Percentiles rank a stretch among this genome's conserved stretches.
Evolutionary conservation across 2,329 filamentous ascomycete genomes (phyloP).

Genomic region (Phaeosphaeria sp.): DNA sequence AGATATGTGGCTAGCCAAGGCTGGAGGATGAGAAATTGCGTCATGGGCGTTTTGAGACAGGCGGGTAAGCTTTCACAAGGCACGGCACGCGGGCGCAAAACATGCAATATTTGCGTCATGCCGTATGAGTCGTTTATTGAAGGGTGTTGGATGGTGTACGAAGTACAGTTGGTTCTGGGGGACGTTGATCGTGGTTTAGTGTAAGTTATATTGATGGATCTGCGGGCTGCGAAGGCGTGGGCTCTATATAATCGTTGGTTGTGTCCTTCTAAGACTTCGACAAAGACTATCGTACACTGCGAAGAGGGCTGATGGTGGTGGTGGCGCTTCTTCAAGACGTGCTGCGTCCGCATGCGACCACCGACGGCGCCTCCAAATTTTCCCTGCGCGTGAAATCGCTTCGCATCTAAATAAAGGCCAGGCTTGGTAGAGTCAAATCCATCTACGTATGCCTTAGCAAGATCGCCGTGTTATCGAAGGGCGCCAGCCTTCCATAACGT

Average conservation of each 20-base stretch:
- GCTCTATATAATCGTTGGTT: not conserved
- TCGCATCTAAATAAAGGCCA: not conserved
- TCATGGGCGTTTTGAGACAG: slow-evolving; percentile 20
- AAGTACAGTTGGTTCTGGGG: too few species aligned
- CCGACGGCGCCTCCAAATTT: slow-evolving; percentile 1
- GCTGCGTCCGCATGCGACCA: not conserved
- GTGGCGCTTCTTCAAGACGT: not conserved
- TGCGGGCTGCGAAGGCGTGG: not conserved
- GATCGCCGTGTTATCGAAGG: too few species aligned
- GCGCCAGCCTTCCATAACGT: too few species aligned
- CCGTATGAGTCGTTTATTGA: too few species aligned
- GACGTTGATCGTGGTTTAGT: too few species aligned
- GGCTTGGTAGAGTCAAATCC: slow-evolving; percentile 1
- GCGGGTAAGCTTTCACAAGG: not conserved
- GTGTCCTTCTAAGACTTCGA: not conserved
- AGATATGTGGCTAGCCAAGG: too few species aligned
- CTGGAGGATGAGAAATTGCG: slow-evolving; percentile 26
- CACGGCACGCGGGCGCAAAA: not conserved
- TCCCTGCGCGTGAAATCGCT: not conserved
- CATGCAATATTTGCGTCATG: too few species aligned
- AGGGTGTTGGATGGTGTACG: too few species aligned
- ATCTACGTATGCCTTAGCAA: too few species aligned
- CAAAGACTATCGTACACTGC: not conserved
- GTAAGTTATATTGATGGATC: too few species aligned
- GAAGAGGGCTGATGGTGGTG: not conserved